Evolutionary conservation across 2,329 filamentous ascomycete species (phyloP), one percentile per base, ranked within the genome.

Genomic region (Apiospora sp.): DNA sequence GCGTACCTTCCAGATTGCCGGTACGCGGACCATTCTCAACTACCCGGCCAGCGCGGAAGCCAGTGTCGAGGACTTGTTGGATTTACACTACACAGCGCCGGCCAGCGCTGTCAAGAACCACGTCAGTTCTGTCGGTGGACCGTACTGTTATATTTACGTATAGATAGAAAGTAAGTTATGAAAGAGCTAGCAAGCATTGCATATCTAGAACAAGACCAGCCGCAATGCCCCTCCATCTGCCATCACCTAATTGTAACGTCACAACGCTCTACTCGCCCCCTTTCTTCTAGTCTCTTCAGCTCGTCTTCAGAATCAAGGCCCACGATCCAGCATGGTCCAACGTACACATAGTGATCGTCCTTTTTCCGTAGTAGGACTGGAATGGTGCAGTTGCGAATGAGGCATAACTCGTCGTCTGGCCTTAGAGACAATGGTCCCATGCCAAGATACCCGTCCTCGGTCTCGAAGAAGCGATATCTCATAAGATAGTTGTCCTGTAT

Each of bases 41-140:
- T 72, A 48, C 2, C 77, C 77, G 19, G 72, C 77, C 8, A 76
- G 75, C 41, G 51, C 73, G 19, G 73, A 78, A 46, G 76, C 74
- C 2, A 78, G 77, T 19, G 68, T 78, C 13, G 76, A 79, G 49
- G 77, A 79, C 67, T 44, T 71, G 2, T 70, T 79, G n/a, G 74
- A 78, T 61, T 46, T 78, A 34, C 74, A 75, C 41, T 68, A 71
- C 44, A 44, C 54, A 2, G 48, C 54, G 14, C 30, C 49, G n/a
- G 49, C 27, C 5, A 37, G 30, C n/a, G 72, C 67, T 13, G 51
- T 73, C 51, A 73, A 73, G 51, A 13, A 70, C 19, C 67, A 70
- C 30, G 43, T 73, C 37, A 73, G 72, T 41, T 67, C 72, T 6
- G 41, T 73, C 13, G 70, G 51, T 10, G 72, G 72, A 5, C 70